Percentiles rank a stretch among this genome's conserved stretches.
These are phyloP conservation scores for Chaetomium tenue DNA, from an alignment of 495 filamentous ascomycete genomes.

Conservation along the genomic window DNA sequence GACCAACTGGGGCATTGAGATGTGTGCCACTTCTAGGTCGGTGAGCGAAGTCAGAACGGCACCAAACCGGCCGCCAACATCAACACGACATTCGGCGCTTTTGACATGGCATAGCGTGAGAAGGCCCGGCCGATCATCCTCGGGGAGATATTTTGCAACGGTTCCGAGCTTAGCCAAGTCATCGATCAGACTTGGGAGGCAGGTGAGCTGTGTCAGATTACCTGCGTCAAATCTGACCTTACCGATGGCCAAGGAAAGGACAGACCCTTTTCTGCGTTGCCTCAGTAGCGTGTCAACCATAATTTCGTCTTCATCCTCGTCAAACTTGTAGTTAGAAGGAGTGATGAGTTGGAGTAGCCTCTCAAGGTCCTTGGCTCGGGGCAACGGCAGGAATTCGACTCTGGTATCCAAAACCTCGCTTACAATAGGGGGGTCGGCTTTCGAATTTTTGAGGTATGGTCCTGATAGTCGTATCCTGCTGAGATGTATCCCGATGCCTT, in stretches of 20 bases:
- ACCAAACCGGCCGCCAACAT: slow-evolving; percentile 65
- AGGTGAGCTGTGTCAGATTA: slow-evolving; percentile 58
- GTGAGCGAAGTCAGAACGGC: slow-evolving; percentile 54
- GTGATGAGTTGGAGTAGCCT: slow-evolving; percentile 81
- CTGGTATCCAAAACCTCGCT: slow-evolving; percentile 60
- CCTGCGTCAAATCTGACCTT: slow-evolving; percentile 56
- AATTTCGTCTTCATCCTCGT: slow-evolving; percentile 83
- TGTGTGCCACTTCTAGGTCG: slow-evolving; percentile 73
- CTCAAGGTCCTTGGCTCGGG: slow-evolving; percentile 77
- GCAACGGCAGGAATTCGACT: slow-evolving; percentile 69
- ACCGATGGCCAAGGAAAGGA: slow-evolving; percentile 69
- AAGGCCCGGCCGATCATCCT: slow-evolving; percentile 91
- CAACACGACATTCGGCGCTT: slow-evolving; percentile 56
- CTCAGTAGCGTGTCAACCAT: slow-evolving; percentile 86
- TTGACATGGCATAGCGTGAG: slow-evolving; percentile 69
- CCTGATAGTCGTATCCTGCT: slow-evolving; percentile 73
- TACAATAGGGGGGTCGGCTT: slow-evolving; percentile 51
- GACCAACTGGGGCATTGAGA: slow-evolving; percentile 76
- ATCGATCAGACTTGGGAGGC: slow-evolving; percentile 65
- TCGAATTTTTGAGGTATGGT: slow-evolving; percentile 54
- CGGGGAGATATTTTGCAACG: slow-evolving; percentile 90
- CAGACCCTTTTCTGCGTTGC: slow-evolving; percentile 87
- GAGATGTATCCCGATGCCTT: slow-evolving; percentile 66
- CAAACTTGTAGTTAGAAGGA: slow-evolving; percentile 88
- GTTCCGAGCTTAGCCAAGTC: slow-evolving; percentile 80